phyloP scores from a whole-genome alignment of 2,329 filamentous ascomycete genomes.

The Emmonsia crescens region DNA sequence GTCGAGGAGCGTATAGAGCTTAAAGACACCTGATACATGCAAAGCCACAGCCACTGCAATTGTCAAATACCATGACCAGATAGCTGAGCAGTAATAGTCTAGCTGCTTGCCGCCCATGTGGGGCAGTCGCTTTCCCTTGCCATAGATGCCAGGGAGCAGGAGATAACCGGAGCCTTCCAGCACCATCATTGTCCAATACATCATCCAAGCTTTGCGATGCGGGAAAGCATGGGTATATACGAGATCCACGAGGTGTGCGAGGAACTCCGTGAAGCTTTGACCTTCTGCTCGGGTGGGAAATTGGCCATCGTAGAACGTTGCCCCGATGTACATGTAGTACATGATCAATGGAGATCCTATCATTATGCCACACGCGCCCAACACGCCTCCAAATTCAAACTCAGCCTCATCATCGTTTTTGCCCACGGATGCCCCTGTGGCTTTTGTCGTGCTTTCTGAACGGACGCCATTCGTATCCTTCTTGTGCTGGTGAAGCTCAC shows the following conservation, averaged over 20 bases:
- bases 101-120: constrained; percentile 77
- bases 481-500: not conserved
- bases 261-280: constrained; percentile 62
- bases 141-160: constrained; percentile 73
- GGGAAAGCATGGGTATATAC: constrained; percentile 80
- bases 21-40: constrained; percentile 76
- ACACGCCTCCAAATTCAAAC: constrained; percentile 82
- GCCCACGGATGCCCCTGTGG: not conserved
- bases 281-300: constrained; percentile 58
- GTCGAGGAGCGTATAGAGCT: constrained; percentile 80
- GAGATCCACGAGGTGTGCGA: constrained; percentile 55
- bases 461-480: not conserved
- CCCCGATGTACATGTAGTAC: constrained; percentile 99
- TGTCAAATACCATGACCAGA: constrained; percentile 76
- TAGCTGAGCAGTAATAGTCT: constrained; percentile 85
- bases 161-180: constrained; percentile 76
- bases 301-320: constrained; percentile 79
- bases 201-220: constrained; percentile 67
- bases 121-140: constrained; percentile 75
- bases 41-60: constrained; percentile 57
- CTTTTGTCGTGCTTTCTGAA: not conserved
- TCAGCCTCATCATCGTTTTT: constrained; percentile 6
- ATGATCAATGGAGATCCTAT: constrained; percentile 80
- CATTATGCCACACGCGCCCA: constrained; percentile 77
- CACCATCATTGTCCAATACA: constrained; percentile 89